Base-by-base conservation (phyloP, 139 green algal species). In the Raphidocelis subcapitata region DNA sequence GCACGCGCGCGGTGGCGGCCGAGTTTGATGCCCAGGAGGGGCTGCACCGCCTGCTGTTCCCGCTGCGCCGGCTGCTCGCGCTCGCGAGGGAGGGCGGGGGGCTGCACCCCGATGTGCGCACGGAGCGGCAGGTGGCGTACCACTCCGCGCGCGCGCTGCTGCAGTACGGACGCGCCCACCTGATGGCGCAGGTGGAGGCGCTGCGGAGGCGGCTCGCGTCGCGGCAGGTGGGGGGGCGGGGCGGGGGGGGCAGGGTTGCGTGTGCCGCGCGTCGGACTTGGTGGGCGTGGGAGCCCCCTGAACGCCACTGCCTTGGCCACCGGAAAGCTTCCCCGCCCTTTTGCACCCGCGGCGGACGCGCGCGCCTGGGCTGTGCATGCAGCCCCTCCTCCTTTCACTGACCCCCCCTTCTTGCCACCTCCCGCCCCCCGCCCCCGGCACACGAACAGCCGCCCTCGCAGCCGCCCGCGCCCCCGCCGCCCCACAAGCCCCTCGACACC, bases 141-240 rank as follows among this genome's bases (percentile, higher is more conserved):
- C 80, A 94, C 66, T 71, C 74, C 20, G 83, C 72, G 56, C 67
- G 77, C 2, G 83, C 86, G 8, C 73, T 94, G 52, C 79, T 84
- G 29, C 76, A 86, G 69, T 93, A 89, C 77, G 55, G 90, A n/a
- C 68, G 84, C 3, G 72, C 79, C 3, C 84, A 92, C 65, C 83
- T 94, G 14, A 61, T 79, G 14, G 55, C 85, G 28, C 84, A 89
- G 26, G 66, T 89, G 5, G 35, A 47, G 5, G 28, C 23, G 4
- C 51, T 90, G 23, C 65, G 76, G 28, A 41, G 54, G 20, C 62
- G 54, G 15, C 37, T 62, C 18, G 20, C 49, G 28, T 44, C 68
- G n/a, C 36, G 32, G 4, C 56, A 67, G 37, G 62, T 69, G 62
- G 2, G 62, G n/a, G 56, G 56, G 21, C 16, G 15, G 23, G n/a